Evolutionary conservation across 257 asterid genomes (phyloP).

Genomic region (Cynanchum wilfordii): DNA sequence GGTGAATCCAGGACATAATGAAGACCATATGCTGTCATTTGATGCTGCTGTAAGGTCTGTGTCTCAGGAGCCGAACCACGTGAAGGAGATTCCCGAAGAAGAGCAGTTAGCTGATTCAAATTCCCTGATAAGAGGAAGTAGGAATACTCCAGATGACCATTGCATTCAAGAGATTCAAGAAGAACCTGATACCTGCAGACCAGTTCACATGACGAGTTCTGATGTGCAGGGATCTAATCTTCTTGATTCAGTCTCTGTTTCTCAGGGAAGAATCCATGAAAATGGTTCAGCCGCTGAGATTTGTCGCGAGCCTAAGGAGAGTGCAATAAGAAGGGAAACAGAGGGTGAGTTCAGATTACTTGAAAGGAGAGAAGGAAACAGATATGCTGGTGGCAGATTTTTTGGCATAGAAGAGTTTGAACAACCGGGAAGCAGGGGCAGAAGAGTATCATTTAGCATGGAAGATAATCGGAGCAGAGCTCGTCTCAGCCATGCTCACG

Average conservation of each 20-base stretch:
- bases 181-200: conserved; percentile 43
- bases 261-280: conserved; percentile 26
- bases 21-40: conserved; percentile 62
- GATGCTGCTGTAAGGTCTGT: conserved; percentile 89
- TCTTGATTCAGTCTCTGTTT: conserved; percentile 17
- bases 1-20: conserved; percentile 38
- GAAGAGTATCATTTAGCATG: conserved; percentile 83
- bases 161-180: conserved; percentile 59
- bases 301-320: conserved; percentile 61
- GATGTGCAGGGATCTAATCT: conserved; percentile 22
- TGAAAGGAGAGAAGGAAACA: conserved; percentile 82
- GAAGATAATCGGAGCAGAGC: conserved; percentile 51
- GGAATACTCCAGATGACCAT: conserved; percentile 25
- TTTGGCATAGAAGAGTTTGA: conserved; percentile 85
- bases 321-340: conserved; percentile 92
- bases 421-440: conserved; percentile 67
- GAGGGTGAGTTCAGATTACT: conserved; percentile 91
- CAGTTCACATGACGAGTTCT: conserved; percentile 22
- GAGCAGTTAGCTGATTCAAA: conserved; percentile 36
- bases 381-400: conserved; percentile 70
- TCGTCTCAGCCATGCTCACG: conserved; percentile 44
- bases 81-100: conserved; percentile 58
- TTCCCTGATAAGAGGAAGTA: conserved; percentile 26
- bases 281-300: conserved; percentile 50
- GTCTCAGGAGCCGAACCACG: conserved; percentile 73